Evolutionary conservation across 2,329 filamentous ascomycete species (phyloP), one percentile per base, ranked within the genome.

Genomic region (Aureobasidium sp.): DNA sequence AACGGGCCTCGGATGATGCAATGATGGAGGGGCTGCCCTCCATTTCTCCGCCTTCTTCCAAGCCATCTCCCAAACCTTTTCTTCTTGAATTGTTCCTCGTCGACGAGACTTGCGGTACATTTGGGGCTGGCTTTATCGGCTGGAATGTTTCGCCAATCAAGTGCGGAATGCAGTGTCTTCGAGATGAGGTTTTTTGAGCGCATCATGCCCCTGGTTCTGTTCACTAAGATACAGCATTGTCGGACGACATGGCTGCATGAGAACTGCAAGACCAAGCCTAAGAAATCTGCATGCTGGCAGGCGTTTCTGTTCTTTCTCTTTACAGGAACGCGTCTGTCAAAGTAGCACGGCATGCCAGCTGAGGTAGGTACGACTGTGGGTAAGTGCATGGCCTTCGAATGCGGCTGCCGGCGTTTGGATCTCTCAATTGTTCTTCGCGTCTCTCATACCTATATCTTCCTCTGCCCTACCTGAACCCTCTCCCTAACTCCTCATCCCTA

Each of bases 1-100:
- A 42, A 42, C 16, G 32, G 40, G 30, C 42, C 42, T 47, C 42
- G 42, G 42, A 30, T 48, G 44, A 48, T 48, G 45, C 45, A 49
- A 49, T 49, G 45, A 30, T 22, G 34, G 34, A 25, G 34, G 27
- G 8, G 41, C 8, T 32, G n/a, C 30, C 16, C 21, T 21, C 32
- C 45, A 38, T 49, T 38, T 49, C 45, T 49, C 45, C 45, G 45
- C 45, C n/a, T 22, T 48, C 22, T 19, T n/a, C 10, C 44, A 2
- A 27, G 12, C 32, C 17, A 16, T 48, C 32, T n/a, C n/a, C n/a
- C n/a, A n/a, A n/a, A n/a, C n/a, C n/a, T n/a, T n/a, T n/a, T n/a
- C n/a, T n/a, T n/a, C n/a, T n/a, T n/a, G n/a, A n/a, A n/a, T n/a
- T n/a, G n/a, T n/a, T n/a, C n/a, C n/a, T n/a, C n/a, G n/a, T n/a